Evolutionary conservation across 176 grass and related monocot species (phyloP).

Genomic region (Metroxylon sagu): DNA sequence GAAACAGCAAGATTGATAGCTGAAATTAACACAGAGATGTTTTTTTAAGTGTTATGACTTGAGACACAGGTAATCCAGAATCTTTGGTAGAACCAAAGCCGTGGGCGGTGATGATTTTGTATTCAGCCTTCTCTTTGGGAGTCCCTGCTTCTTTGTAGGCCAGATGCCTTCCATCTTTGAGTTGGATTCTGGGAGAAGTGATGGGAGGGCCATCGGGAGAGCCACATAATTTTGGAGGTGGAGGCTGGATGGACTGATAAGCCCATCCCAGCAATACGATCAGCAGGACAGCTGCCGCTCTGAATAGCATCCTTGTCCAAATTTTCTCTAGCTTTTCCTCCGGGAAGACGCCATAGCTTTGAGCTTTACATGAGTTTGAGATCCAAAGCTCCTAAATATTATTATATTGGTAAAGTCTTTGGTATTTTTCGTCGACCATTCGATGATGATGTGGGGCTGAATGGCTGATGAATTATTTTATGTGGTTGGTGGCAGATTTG

Average conservation of each 20-base stretch:
- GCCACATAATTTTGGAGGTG: slow-evolving; percentile 34
- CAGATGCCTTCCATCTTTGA: slow-evolving; percentile 52
- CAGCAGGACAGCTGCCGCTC: slow-evolving; percentile 3
- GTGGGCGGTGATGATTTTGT: slow-evolving; percentile 41
- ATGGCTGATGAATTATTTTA: too few relatives aligned
- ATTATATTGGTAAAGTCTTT: too few relatives aligned
- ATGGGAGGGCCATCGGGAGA: slow-evolving; percentile 28
- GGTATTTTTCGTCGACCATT: too few relatives aligned
- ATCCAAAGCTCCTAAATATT: too few relatives aligned
- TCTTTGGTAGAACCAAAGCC: slow-evolving; percentile 44
- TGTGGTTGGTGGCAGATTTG: too few relatives aligned
- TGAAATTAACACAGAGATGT: not conserved
- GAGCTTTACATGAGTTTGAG: too few relatives aligned
- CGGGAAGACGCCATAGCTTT: too few relatives aligned
- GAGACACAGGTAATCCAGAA: slow-evolving; percentile 22
- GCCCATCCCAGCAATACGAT: slow-evolving; percentile 20
- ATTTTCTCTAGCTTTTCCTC: too few relatives aligned
- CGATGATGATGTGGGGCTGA: too few relatives aligned
- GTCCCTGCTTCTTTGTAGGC: slow-evolving; percentile 60
- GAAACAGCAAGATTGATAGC: too few relatives aligned
- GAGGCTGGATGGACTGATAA: slow-evolving; percentile 35
- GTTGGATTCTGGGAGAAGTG: slow-evolving; percentile 36
- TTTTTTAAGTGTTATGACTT: slow-evolving; percentile 12
- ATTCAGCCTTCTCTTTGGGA: slow-evolving; percentile 33
- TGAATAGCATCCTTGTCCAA: not conserved